Base-by-base conservation (phyloP, 805 yeast species). In the Yamadazyma insecticola region DNA sequence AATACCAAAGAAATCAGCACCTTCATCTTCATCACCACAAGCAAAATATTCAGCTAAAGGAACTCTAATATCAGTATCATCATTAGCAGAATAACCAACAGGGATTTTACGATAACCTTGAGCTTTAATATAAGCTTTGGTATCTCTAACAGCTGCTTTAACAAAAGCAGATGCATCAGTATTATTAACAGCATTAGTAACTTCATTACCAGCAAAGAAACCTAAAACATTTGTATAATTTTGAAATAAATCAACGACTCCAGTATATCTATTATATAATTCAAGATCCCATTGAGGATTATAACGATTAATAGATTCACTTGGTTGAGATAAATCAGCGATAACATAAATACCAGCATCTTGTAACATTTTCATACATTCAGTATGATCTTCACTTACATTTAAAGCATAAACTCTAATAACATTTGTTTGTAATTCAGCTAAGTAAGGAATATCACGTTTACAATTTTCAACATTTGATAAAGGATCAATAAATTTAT, bases 291-390 rank as follows among this genome's bases (percentile, higher is more conserved):
- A 83, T 28, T 62, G 43, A 42, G 92, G 90, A 43, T 46, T 47
- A 28, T 60, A 52, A 60, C 89, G 76, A 59, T 77, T 66, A 44
- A 83, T 76, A 32, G 88, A 75, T 13, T 56, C 36, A 32, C 58
- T 65, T 43, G 90, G 90, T 55, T 79, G 74, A 16, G 95, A 78
- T 46, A 92, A 72, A 62, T 92, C 98, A 24, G 95, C 80, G 49
- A 92, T 63, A 18, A 90, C 86, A 53, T 92, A 92, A 47, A 92
- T 89, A 31, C 96, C 97, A 34, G 90, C 94, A 16, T 83, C 84
- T 39, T 68, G 65, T 45, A 83, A 64, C 44, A 74, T 57, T 19
- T 60, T 29, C 87, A 83, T 78, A 71, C 92, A 83, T 30, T 68
- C 70, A 31, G 72, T 55, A 59, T 83, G 92, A 55, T 81, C 84